Base-by-base conservation (phyloP, 1,284 basidiomycete genomes). In the Cutaneotrichosporon sp. region DNA sequence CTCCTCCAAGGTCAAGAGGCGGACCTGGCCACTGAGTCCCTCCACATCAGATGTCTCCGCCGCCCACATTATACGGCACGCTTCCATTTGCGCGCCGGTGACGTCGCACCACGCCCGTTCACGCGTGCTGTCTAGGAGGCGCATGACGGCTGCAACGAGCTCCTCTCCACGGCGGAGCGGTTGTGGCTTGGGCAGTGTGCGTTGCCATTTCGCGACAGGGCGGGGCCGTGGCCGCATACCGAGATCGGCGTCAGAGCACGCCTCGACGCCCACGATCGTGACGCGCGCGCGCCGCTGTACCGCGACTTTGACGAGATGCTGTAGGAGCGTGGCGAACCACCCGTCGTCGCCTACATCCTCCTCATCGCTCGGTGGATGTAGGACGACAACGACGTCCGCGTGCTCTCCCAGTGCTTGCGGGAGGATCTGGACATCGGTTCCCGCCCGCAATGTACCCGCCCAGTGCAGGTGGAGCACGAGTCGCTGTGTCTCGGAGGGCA, bases 341-440 rank as follows among this genome's bases (percentile, higher is more conserved):
- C 51, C 51, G 31, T 53, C 51, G 31, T 53, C 51, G 14, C 26
- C 16, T n/a, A 13, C 51, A 5, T 10, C 51, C 31, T 53, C 51
- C 3, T 10, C 30, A 13, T 21, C 31, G 16, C 13, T 10, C 7
- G 31, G 30, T 6, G 51, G 51, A 9, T 53, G 51, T 16, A 53
- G 51, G 18, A 53, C 31, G 14, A 53, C 31, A 8, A 53, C 51
- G 6, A 53, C 30, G 51, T 53, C 51, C 8, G 30, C 31, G 9
- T 53, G 30, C 51, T 53, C 51, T 3, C 26, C 51, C 31, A 53
- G 30, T 7, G 51, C 30, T 16, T 53, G 51, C 16, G 51, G 51
- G 51, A 53, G 51, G 51, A 53, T 53, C 51, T 53, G 51, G 31
- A 53, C 31, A 14, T 53, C 51, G 16, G 51, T 53, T 16, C 51